Percentiles rank a stretch among this genome's conserved stretches.
phyloP scores from a whole-genome alignment of 768 basidiomycete species.

The Leccinellum luteum region DNA sequence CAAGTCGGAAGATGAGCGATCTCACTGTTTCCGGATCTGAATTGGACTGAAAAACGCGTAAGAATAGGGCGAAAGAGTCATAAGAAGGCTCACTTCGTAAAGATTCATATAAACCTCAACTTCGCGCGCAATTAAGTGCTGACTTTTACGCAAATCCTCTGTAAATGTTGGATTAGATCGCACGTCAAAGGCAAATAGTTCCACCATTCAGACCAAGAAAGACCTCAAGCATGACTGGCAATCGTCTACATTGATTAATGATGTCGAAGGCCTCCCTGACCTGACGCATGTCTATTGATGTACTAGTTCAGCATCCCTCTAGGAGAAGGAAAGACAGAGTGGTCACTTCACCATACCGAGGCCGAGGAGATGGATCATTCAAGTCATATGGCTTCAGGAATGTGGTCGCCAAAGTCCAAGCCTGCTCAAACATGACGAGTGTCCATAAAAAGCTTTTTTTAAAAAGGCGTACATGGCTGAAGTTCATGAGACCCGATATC shows the following conservation, averaged over 20 bases:
- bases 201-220: constrained; percentile 56
- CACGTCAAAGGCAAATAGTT: not conserved
- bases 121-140: constrained; percentile 58
- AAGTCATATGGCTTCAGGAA: constrained; percentile 58
- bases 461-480: constrained; percentile 50
- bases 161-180: not conserved
- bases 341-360: constrained; percentile 27
- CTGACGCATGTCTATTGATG: constrained; percentile 42
- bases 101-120: constrained; percentile 54
- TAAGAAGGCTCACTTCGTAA: constrained; percentile 52
- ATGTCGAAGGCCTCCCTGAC: constrained; percentile 57
- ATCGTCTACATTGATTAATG: constrained; percentile 55
- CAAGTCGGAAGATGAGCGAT: constrained; percentile 54
- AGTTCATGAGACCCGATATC: constrained; percentile 61
- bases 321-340: constrained; percentile 1
- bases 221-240: constrained; percentile 64
- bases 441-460: not conserved
- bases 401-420: constrained; percentile 55
- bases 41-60: constrained; percentile 35
- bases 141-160: constrained; percentile 66
- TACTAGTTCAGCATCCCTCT: not conserved
- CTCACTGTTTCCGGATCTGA: constrained; percentile 49
- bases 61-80: not conserved
- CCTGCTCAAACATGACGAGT: constrained; percentile 37
- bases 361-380: constrained; percentile 32